Conservation (phyloP, 1,139 yeast species). For the Candida pseudocylindracea region DNA sequence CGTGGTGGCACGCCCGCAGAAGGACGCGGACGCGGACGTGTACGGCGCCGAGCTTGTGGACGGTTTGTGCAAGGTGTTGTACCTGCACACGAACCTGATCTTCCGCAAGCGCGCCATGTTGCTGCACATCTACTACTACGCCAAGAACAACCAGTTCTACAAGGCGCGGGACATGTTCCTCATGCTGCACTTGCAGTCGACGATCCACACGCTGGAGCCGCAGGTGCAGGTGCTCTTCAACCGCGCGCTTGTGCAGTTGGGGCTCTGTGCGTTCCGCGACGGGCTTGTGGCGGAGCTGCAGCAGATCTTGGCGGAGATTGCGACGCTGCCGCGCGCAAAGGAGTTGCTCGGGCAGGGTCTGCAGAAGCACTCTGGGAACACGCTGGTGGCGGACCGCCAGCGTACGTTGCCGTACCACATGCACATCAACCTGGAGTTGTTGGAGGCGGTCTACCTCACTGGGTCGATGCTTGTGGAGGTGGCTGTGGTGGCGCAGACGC, state of each 20-base stretch:
- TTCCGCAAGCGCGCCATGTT: constrained; percentile 73
- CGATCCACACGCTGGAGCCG: constrained; percentile 70
- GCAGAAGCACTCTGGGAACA: constrained; percentile 37
- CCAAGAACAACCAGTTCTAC: constrained; percentile 65
- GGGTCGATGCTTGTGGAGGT: constrained; percentile 79
- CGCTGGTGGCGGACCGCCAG: constrained; percentile 44
- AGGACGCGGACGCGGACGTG: background rate
- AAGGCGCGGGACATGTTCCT: constrained; percentile 78
- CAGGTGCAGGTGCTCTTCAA: constrained; percentile 80
- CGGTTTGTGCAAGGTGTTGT: constrained; percentile 39
- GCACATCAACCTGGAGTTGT: constrained; percentile 88
- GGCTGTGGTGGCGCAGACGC: constrained; percentile 30
- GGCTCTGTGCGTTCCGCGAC: constrained; percentile 83
- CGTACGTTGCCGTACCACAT: constrained; percentile 92
- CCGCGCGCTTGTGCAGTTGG: constrained; percentile 89
- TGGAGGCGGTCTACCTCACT: constrained; percentile 88
- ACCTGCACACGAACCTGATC: constrained; percentile 40
- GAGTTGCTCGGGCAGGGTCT: constrained; percentile 91
- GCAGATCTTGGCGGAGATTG: constrained; percentile 72
- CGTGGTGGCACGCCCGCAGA: background rate
- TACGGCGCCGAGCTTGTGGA: constrained; percentile 21
- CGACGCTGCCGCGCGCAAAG: constrained; percentile 69
- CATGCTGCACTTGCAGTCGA: constrained; percentile 62
- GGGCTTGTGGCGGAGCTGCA: constrained; percentile 79
- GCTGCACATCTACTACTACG: constrained; percentile 74